Conservation (phyloP, 495 filamentous ascomycete genomes). For the Xylaria longipes region DNA sequence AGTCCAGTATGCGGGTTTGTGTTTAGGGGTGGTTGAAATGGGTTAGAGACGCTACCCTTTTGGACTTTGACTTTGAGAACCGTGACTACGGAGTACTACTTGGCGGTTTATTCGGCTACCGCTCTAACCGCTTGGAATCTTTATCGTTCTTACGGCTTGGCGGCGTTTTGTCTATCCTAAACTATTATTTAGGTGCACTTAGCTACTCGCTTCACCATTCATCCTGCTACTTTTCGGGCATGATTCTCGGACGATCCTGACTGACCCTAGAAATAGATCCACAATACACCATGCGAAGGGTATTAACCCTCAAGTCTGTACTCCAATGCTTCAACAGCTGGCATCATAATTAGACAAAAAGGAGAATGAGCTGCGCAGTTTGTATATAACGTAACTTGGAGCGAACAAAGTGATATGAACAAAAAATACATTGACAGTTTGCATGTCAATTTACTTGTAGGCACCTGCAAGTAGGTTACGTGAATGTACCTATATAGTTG, state of each 20-base stretch:
- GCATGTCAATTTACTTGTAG: background rate
- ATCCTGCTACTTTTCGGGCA: constrained; percentile 18
- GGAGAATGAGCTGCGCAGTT: background rate
- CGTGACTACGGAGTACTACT: background rate
- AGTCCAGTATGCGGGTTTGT: background rate
- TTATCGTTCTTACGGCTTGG: background rate
- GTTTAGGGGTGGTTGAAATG: background rate
- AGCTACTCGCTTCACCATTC: constrained; percentile 4
- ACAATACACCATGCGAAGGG: background rate
- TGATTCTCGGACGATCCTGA: constrained; percentile 25
- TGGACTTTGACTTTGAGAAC: background rate
- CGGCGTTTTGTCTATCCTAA: background rate
- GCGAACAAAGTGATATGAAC: background rate
- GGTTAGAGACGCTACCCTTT: background rate
- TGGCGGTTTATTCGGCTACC: background rate
- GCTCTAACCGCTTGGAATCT: background rate
- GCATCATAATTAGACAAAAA: background rate
- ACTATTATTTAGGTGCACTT: background rate
- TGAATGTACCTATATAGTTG: background rate
- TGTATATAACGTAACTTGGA: background rate
- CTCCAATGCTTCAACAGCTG: too few relatives aligned
- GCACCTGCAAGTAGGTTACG: background rate
- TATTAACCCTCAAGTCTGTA: constrained; percentile 2
- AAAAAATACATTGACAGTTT: background rate
- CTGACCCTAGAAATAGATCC: background rate